Evolutionary conservation across 1,139 yeast species (phyloP), one percentile per base, ranked within the genome.

Genomic region (Yamadazyma diddensiae): DNA sequence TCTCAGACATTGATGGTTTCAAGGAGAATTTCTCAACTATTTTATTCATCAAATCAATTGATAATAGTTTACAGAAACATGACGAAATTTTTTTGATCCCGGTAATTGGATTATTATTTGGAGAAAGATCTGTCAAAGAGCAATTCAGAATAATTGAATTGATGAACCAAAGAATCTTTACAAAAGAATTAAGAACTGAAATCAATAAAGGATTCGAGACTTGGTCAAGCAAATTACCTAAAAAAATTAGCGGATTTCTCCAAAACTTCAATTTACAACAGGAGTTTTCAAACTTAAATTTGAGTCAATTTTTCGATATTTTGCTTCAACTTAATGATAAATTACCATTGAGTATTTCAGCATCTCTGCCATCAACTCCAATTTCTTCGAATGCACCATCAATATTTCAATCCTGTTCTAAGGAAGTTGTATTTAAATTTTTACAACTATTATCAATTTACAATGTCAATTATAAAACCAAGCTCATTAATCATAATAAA

Each of bases 311-410:
- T 7, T 64, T 65, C 35, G 69, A 65, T 35, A 50, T 68, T 16
- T 36, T 67, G 11, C 40, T 53, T 25, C 73, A 66, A 39, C 48
- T 67, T 21, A 65, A 65, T 43, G 74, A 68, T 46, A 57, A 55
- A 35, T 51, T 65, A 28, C 73, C 73, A 1, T 55, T 68, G 40
- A 65, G 72, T 47, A 52, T 67, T 31, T 62, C 70, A 12, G 73
- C 74, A 6, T 62, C 70, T n/a, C 70, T 71, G 4, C 73, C 73
- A 5, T 55, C 68, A 1, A 67, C 73, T 6, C 73, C 74, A 14
- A 51, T 66, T 4, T 24, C 35, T 3, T 8, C 29, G 3, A 13
- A 19, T 2, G 7, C 28, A 14, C 9, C 32, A 14, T 5, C 30
- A n/a, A n/a, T 15, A n/a, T 27, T 27, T 15, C 43, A 45, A 30